Conservation (phyloP, 306 rosid genomes). For the Pterocarpus santalinus region DNA sequence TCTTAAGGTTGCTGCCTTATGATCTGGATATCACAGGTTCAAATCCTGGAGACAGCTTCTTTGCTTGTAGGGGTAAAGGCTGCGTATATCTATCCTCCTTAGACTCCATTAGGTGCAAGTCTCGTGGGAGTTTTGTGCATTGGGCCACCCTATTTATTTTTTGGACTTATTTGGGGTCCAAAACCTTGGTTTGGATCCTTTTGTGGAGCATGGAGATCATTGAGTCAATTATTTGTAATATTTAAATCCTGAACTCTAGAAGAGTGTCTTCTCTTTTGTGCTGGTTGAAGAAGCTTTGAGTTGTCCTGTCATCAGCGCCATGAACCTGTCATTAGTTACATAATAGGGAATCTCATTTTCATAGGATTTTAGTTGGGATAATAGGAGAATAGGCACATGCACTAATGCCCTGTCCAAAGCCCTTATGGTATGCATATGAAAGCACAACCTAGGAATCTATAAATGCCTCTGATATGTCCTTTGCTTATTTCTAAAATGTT, state of each 20-base stretch:
- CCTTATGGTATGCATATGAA: conserved; percentile 16
- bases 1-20: no score
- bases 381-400: conserved; percentile 27
- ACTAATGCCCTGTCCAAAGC: conserved; percentile 15
- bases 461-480: conserved; percentile 11
- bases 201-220: not conserved
- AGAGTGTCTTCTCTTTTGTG: conserved; percentile 25
- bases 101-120: no score
- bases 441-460: conserved; percentile 8
- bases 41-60: no score
- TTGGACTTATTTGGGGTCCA: conserved; percentile 18
- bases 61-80: no score
- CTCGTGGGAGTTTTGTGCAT: no score
- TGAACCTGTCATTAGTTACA: conserved; percentile 32
- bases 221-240: conserved; percentile 28
- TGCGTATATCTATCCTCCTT: no score
- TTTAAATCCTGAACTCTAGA: conserved; percentile 21
- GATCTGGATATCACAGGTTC: no score
- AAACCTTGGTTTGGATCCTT: conserved; percentile 25
- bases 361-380: conserved; percentile 36
- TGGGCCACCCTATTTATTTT: no score
- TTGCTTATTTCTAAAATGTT: conserved; percentile 10
- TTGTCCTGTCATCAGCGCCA: conserved; percentile 27
- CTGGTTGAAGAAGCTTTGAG: conserved; percentile 36
- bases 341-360: conserved; percentile 11